These are phyloP conservation scores for Colletotrichum neosansevieriae DNA, from an alignment of 2,329 filamentous ascomycete genomes.

Conservation along the genomic window DNA sequence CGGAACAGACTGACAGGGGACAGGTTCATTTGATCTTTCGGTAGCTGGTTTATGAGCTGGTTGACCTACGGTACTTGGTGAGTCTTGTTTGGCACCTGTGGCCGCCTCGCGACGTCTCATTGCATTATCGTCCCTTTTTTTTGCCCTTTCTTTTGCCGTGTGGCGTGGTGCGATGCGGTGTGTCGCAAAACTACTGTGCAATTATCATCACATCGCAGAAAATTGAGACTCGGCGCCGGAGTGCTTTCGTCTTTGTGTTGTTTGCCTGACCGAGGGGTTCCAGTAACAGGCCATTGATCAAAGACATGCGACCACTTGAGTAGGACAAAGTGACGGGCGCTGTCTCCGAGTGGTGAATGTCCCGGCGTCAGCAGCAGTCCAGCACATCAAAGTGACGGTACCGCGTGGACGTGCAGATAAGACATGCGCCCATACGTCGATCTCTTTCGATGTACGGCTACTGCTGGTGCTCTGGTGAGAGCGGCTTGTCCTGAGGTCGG, in stretches of 20 bases:
- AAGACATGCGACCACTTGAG: constrained; percentile 13
- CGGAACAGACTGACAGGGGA: constrained; percentile 18
- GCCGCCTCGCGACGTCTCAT: constrained; percentile 5
- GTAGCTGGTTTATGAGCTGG: background rate
- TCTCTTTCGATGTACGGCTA: constrained; percentile 9
- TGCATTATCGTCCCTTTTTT: background rate
- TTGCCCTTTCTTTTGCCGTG: background rate
- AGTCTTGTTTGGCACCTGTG: background rate
- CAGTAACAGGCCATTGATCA: constrained; percentile 14
- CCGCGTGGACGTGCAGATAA: constrained; percentile 16
- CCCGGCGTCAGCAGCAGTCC: background rate
- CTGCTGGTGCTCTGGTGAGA: constrained; percentile 8
- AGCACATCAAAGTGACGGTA: constrained; percentile 6
- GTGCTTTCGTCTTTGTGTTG: constrained; percentile 1
- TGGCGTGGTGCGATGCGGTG: background rate
- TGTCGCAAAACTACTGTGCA: background rate
- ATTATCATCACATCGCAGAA: background rate
- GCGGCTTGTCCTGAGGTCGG: background rate
- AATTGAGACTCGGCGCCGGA: background rate
- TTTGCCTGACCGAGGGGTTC: constrained; percentile 1
- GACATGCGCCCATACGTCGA: constrained; percentile 12
- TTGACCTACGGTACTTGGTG: constrained; percentile 3
- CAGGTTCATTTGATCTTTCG: constrained; percentile 24
- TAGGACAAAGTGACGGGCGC: constrained; percentile 16
- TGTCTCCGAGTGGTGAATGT: constrained; percentile 6